Evolutionary conservation across 371 early-diverging fungal genomes (phyloP), one percentile per base, ranked within the genome.

Genomic region (Mortierella sp.): DNA sequence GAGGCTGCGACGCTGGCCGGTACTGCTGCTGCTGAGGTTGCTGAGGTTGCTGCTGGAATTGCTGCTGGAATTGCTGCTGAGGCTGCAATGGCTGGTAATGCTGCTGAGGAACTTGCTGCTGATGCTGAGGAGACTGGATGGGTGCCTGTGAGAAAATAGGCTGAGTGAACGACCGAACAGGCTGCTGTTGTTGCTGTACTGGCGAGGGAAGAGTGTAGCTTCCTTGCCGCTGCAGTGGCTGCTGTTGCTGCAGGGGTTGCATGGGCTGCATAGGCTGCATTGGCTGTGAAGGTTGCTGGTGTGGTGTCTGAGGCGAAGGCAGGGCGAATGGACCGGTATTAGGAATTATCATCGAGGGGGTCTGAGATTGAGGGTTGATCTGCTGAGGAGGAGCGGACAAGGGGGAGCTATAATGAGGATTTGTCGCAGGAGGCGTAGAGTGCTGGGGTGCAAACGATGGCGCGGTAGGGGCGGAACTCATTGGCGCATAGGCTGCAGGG

Each of bases 281-380:
- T 46, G 78, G 85, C 19, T 75, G 76, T 28, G 73, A 82, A 53
- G 82, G 75, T 69, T 78, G 78, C 72, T 70, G 86, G 5, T 76
- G 80, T 19, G 82, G 81, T 40, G 84, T 82, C 9, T 82, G 90
- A 14, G 86, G 34, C 14, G 82, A 72, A 19, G 88, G 82, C 6
- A 89, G 78, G 8, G 86, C 80, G 43, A 82, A 79, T 24, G 77
- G 83, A 1, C 81, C 82, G 37, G 80, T 81, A 51, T 75, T 74
- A 34, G 81, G 82, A 61, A 86, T 87, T 26, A 88, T 67, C 70
- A 74, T 83, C 73, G 74, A 44, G 16, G 72, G 77, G 21, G 79
- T 57, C 31, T 87, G 80, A n/a, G 67, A 4, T 48, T 75, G 72
- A 48, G 82, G 80, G 28, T 77, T 71, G 28, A 87, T 40, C 57